Conservation (phyloP, 2,329 filamentous ascomycete genomes). For the Myriosclerotinia duriaeana region DNA sequence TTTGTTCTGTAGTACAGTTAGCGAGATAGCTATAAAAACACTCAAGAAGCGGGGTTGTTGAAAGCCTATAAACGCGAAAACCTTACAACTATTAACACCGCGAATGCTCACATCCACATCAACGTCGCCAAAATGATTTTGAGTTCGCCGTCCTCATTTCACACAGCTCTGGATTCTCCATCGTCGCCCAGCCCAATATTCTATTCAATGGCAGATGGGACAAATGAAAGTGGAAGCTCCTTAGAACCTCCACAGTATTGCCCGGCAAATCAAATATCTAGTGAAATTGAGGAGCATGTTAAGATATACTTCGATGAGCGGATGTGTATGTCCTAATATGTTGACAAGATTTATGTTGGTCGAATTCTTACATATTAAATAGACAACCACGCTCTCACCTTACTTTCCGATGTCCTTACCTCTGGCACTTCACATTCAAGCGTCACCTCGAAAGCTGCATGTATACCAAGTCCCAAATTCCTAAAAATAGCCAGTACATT, state of each 20-base stretch:
- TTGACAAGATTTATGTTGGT: not conserved
- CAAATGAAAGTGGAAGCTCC: not conserved
- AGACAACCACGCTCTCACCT: conserved; percentile 59
- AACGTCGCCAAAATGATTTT: conserved; percentile 6
- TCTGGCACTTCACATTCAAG: conserved; percentile 47
- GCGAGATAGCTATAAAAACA: too few relatives aligned
- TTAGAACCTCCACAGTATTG: conserved; percentile 6
- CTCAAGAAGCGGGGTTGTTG: not conserved
- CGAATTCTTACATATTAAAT: conserved; percentile 17
- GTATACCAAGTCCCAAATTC: conserved; percentile 68
- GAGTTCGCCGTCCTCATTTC: conserved; percentile 18
- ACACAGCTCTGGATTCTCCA: conserved; percentile 3
- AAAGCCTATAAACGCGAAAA: not conserved
- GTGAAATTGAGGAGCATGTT: conserved; percentile 19
- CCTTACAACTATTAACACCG: not conserved
- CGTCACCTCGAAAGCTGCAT: conserved; percentile 48
- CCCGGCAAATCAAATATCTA: conserved; percentile 5
- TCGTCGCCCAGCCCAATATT: not conserved
- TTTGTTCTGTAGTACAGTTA: too few relatives aligned
- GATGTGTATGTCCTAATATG: conserved; percentile 20
- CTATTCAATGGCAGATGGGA: conserved; percentile 10
- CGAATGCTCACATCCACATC: not conserved
- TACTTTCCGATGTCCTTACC: conserved; percentile 63
- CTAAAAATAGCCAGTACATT: conserved; percentile 77
- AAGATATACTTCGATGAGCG: conserved; percentile 21